Base-by-base conservation (phyloP, 2,329 filamentous ascomycete species). In the Penicillium sp. region DNA sequence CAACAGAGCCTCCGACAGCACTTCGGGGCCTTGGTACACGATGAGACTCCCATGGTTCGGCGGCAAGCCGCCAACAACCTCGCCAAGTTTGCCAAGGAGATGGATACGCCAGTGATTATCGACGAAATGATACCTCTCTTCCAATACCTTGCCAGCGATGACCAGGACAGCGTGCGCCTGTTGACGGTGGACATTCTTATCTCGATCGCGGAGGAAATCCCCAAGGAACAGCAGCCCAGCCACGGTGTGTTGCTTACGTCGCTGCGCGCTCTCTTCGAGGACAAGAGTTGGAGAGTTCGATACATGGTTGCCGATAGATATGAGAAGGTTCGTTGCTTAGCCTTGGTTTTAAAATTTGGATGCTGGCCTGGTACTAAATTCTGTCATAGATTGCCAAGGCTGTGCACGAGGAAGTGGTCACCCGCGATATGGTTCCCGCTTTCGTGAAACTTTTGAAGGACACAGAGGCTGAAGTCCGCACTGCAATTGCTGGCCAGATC, bases 231-330 rank as follows among this genome's bases (percentile, higher is more conserved):
- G 73, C 94, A 99, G 75, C 87, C 90, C 41, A 96, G 92, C 75
- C 92, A 97, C 68, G 94, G 92, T 47, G 90, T 97, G 50, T 78
- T 99, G 51, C 80, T 99, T 66, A 92, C 90, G 45, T 91, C 92
- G 41, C 78, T 99, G 67, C 87, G 94, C 65, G 95, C 85, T 76
- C 76, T 99, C 68, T 97, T 99, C 76, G 94, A 96, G 68, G 94
- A 99, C 74, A 99, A 97, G 84, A 97, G 94, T 78, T 99, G 94
- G 94, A 86, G 94, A 68, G 94, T 99, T 54, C 85, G 94, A 71
- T 99, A 97, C 75, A 99, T 99, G 94, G 94, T 99, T 64, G 94
- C 94, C 44, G 94, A 99, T 74, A 85, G 91, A 70, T 99, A 96
- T 69, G 94, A 99, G 75, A 96, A 97, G 88, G 90, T 90, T 69